Evolutionary conservation across 2,329 filamentous ascomycete genomes (phyloP), one percentile per base, ranked within the genome.

Genomic region (Trichoderma breve): DNA sequence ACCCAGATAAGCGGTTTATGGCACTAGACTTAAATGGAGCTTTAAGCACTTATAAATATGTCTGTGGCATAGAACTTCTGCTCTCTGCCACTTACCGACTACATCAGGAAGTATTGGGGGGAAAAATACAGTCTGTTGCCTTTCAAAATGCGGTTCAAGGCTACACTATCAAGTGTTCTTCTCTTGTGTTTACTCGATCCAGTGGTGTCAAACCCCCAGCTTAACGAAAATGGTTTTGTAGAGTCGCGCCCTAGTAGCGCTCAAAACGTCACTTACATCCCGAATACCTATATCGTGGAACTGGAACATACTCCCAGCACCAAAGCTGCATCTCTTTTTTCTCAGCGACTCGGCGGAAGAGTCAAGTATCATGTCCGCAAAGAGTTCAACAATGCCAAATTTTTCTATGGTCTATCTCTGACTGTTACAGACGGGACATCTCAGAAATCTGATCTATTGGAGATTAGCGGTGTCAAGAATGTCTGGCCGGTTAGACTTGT

Each of bases 401-500:
- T n/a, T 4, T 70, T 62, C 39, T 70, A 70, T 30, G 57, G 57
- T 1, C 4, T 36, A 21, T 70, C 39, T 26, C 39, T 70, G 14
- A 70, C 57, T 7, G 24, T 70, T 28, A 28, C 57, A 8, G 67
- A 62, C 21, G 39, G 21, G 15, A 18, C 4, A 43, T 26, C 58
- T 43, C 26, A 69, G 30, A 61, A 36, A 39, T 26, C 26, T 14
- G 66, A 69, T 36, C n/a, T 61, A 4, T 12, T 61, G 4, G 47
- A 51, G 3, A 32, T 34, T 34, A 61, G 7, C 0, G 81, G 79
- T 30, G 82, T 89, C 74, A 87, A 85, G 43, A 78, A 80, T n/a
- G 78, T 86, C 36, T 88, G 84, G 83, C 85, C 84, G 0, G 83
- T 88, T 24, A 78, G 80, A 69, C 75, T 82, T 28, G 84, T 84